These are phyloP conservation scores for Linnemannia hyalina DNA, from an alignment of 192 early-diverging fungal genomes.

Conservation along the genomic window DNA sequence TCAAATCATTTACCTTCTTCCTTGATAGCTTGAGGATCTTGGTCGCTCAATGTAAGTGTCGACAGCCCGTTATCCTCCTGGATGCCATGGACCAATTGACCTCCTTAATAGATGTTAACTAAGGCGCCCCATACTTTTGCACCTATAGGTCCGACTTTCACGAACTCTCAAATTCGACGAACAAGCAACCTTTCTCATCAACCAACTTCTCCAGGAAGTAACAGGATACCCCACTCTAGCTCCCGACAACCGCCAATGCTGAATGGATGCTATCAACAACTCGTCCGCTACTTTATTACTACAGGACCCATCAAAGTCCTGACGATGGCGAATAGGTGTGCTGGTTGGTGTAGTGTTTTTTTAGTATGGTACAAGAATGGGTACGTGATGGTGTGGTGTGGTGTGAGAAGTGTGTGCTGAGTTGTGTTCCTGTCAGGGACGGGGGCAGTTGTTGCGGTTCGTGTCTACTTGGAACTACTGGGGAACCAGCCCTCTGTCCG, in stretches of 20 bases:
- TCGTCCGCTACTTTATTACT: not conserved
- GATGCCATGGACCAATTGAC: not conserved
- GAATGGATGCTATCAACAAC: not conserved
- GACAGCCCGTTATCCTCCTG: not conserved
- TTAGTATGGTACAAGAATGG: not conserved
- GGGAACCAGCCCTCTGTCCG: slow-evolving; percentile 53
- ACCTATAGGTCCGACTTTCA: slow-evolving; percentile 50
- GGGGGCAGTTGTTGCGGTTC: not conserved
- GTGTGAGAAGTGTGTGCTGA: not conserved
- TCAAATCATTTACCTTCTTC: not conserved
- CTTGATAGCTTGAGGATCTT: slow-evolving; percentile 38
- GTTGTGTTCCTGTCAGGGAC: not conserved
- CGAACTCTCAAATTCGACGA: slow-evolving; percentile 46
- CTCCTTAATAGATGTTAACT: not conserved
- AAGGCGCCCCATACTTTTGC: not conserved
- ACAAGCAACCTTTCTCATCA: slow-evolving; percentile 26
- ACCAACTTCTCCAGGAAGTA: slow-evolving; percentile 15
- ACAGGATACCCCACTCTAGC: not conserved
- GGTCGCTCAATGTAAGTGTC: slow-evolving; percentile 47
- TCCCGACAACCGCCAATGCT: too few relatives aligned
- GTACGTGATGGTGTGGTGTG: not conserved
- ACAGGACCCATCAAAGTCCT: not conserved
- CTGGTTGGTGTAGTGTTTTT: not conserved
- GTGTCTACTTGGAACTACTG: slow-evolving; percentile 11
- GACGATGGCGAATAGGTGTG: not conserved